Conservation (phyloP, 306 rosid genomes). For the Lathyrus oleraceus region DNA sequence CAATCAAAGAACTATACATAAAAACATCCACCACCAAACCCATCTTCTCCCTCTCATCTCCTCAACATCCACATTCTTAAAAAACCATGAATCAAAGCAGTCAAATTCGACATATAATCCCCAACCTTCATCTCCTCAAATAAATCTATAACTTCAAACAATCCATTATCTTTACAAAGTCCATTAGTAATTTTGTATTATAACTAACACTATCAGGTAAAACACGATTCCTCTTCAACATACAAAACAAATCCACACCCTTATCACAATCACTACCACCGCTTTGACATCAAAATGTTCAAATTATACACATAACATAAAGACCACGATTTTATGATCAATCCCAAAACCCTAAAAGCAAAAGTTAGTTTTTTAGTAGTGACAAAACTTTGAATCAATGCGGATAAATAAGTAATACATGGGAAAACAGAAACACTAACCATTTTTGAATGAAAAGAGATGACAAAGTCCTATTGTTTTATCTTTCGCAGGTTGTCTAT, state of each 20-base stretch:
- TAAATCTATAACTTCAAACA: constrained; percentile 58
- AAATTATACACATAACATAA: constrained; percentile 38
- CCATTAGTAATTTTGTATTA: constrained; percentile 60
- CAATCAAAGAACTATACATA: constrained; percentile 53
- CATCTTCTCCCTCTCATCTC: constrained; percentile 66
- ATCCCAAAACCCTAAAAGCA: constrained; percentile 57
- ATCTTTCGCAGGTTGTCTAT: constrained; percentile 53
- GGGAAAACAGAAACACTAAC: constrained; percentile 40
- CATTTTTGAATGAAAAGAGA: constrained; percentile 62
- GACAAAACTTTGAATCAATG: constrained; percentile 61
- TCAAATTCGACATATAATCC: constrained; percentile 48
- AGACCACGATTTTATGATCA: constrained; percentile 67
- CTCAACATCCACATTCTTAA: constrained; percentile 54
- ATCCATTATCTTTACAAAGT: constrained; percentile 58
- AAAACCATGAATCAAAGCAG: constrained; percentile 57
- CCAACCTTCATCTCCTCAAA: constrained; percentile 58
- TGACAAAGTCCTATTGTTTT: constrained; percentile 41
- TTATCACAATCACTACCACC: constrained; percentile 41
- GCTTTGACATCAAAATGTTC: constrained; percentile 49
- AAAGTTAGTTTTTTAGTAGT: constrained; percentile 40
- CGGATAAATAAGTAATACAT: constrained; percentile 50
- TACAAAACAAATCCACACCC: constrained; percentile 50
- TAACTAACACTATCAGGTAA: constrained; percentile 55
- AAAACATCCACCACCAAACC: constrained; percentile 60
- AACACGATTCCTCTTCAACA: constrained; percentile 48